Conservation (phyloP, 1,284 basidiomycete species). For the Malassezia dermatis region DNA sequence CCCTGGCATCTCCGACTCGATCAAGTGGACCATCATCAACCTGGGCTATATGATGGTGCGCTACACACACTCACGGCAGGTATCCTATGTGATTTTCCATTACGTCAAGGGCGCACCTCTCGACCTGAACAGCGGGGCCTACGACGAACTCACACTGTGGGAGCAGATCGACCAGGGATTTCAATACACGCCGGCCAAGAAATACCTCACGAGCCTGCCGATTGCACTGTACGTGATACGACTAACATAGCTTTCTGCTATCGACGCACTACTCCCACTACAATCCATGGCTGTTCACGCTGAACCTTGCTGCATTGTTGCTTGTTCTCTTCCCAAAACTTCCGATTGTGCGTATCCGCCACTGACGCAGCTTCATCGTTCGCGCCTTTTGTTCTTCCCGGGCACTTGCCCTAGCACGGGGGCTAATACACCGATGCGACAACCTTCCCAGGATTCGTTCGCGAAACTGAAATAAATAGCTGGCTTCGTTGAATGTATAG, state of each 20-base stretch:
- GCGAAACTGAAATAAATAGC: neutral
- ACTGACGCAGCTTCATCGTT: slow-evolving; percentile 16
- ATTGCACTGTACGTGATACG: slow-evolving; percentile 67
- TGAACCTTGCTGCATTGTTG: slow-evolving; percentile 77
- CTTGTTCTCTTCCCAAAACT: slow-evolving; percentile 86
- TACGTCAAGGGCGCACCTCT: slow-evolving; percentile 96
- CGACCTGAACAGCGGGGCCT: slow-evolving; percentile 74
- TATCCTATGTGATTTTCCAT: slow-evolving; percentile 97
- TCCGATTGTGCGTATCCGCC: slow-evolving; percentile 55
- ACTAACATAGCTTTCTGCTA: slow-evolving; percentile 65
- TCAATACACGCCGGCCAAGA: slow-evolving; percentile 95
- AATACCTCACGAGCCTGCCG: slow-evolving; percentile 87
- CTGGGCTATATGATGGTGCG: slow-evolving; percentile 79
- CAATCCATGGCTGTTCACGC: slow-evolving; percentile 77
- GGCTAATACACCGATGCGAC: neutral
- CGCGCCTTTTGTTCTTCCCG: slow-evolving; percentile 9
- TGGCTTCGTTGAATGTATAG: neutral
- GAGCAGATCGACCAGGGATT: slow-evolving; percentile 98
- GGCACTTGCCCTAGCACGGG: neutral
- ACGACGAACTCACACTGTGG: slow-evolving; percentile 95
- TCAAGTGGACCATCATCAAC: slow-evolving; percentile 92
- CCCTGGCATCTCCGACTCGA: slow-evolving; percentile 83
- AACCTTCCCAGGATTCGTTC: neutral
- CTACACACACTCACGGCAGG: slow-evolving; percentile 51
- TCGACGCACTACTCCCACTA: slow-evolving; percentile 85